These are phyloP conservation scores for Fomitopsis pinicola DNA, from an alignment of 1,284 basidiomycete species.

Conservation along the genomic window DNA sequence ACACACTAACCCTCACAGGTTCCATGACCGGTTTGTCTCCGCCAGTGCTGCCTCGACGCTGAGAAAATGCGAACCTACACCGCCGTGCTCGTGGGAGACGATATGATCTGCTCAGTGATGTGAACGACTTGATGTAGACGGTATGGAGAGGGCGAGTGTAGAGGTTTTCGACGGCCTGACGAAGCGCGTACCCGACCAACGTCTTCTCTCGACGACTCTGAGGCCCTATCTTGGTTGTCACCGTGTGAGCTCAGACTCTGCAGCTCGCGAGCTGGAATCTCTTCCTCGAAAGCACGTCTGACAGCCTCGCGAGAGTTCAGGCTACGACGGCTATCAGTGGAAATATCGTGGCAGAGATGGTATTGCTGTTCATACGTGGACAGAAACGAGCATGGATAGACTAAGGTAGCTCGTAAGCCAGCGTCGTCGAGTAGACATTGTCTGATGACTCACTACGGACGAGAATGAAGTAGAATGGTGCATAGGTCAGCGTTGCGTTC, in stretches of 20 bases:
- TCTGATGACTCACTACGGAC: not conserved
- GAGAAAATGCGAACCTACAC: not conserved
- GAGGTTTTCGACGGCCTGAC: not conserved
- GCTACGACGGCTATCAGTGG: not conserved
- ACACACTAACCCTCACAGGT: too few species aligned
- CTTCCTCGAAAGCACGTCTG: not conserved
- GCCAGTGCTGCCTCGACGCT: too few species aligned
- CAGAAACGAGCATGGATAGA: not conserved
- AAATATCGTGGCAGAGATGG: not conserved
- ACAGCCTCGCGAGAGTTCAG: not conserved
- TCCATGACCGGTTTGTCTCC: too few species aligned
- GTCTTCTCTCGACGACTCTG: not conserved
- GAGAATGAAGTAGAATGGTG: not conserved
- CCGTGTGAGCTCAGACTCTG: not conserved
- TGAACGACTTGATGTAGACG: not conserved
- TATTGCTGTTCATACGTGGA: not conserved
- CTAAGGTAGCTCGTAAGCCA: not conserved
- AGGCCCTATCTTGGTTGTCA: not conserved
- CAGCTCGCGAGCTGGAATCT: not conserved
- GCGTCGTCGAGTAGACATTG: not conserved
- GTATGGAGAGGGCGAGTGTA: not conserved
- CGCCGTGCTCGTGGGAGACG: not conserved
- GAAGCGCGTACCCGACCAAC: not conserved
- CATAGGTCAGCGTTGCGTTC: not conserved
- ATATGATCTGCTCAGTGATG: not conserved